A percentile compares a stretch with the other conserved stretches of the same genome.
Evolutionary conservation across 306 rosid genomes (phyloP).

Genomic region (Castanea sativa): DNA sequence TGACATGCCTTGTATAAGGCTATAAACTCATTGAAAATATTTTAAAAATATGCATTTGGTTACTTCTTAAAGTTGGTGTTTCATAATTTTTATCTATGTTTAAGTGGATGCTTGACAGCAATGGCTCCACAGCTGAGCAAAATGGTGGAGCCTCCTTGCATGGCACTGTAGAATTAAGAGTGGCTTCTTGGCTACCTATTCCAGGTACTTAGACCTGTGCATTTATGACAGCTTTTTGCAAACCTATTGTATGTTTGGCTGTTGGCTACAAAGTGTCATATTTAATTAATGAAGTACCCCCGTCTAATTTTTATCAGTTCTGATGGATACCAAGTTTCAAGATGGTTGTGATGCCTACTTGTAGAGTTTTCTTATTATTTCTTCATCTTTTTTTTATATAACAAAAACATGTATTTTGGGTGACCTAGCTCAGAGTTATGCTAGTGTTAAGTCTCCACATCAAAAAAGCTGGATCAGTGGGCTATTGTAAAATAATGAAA

Average conservation of each 20-base stretch:
- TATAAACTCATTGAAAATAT: background rate
- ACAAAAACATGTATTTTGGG: background rate
- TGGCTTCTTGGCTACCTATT: constrained; percentile 1
- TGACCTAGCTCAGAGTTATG: background rate
- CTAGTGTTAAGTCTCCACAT: background rate
- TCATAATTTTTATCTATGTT: background rate
- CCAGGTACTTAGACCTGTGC: constrained; percentile 3
- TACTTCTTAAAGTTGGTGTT: background rate
- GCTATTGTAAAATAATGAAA: background rate
- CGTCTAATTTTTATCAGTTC: background rate
- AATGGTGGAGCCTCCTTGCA: background rate
- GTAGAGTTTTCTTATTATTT: background rate
- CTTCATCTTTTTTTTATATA: background rate
- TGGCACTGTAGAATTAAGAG: background rate
- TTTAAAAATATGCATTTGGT: background rate
- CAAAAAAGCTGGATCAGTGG: background rate
- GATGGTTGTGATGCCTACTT: background rate
- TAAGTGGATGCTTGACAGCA: background rate
- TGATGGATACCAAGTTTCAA: background rate
- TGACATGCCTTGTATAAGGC: background rate
- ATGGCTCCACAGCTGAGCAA: constrained; percentile 5
- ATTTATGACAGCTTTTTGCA: background rate
- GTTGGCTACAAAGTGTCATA: background rate
- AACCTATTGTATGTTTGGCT: background rate
- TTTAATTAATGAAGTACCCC: background rate